A percentile compares a stretch with the other conserved stretches of the same genome.
phyloP scores from a whole-genome alignment of 306 rosid genomes.

The Lablab purpureus region DNA sequence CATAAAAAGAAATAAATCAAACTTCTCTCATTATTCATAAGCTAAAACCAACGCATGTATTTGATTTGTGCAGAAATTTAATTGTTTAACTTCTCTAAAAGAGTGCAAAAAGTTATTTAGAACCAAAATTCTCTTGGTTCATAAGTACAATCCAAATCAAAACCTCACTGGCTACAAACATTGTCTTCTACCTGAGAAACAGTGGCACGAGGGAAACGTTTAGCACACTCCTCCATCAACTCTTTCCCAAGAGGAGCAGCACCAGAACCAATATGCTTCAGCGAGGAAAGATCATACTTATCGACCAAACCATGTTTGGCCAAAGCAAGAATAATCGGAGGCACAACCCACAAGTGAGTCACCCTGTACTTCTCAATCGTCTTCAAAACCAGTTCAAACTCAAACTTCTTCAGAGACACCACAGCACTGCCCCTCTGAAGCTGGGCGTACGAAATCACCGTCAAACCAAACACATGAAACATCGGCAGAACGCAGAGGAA shows the following conservation, averaged over 20 bases:
- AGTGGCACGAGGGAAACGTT: constrained; percentile 58
- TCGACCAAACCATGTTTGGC: constrained; percentile 68
- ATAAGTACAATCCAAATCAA: background rate
- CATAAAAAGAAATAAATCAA: background rate
- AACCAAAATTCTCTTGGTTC: too few species aligned
- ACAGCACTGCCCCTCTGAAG: constrained; percentile 70
- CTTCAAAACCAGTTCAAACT: constrained; percentile 66
- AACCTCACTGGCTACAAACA: background rate
- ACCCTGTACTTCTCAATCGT: constrained; percentile 74
- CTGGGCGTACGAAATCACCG: constrained; percentile 64
- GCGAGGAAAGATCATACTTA: constrained; percentile 70
- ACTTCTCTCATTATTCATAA: background rate
- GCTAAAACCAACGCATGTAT: background rate
- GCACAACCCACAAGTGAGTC: constrained; percentile 84
- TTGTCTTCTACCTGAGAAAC: constrained; percentile 66
- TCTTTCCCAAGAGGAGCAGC: constrained; percentile 97
- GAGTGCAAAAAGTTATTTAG: background rate
- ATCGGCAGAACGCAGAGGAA: constrained; percentile 80
- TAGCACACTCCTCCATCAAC: constrained; percentile 77
- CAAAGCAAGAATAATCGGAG: constrained; percentile 81
- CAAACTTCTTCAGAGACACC: constrained; percentile 64
- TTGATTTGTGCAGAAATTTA: background rate
- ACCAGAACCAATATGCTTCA: constrained; percentile 78
- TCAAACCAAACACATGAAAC: constrained; percentile 86
- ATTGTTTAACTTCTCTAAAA: background rate